phyloP scores from a whole-genome alignment of 73 alveolate species.

The Paramecium caudatum region DNA sequence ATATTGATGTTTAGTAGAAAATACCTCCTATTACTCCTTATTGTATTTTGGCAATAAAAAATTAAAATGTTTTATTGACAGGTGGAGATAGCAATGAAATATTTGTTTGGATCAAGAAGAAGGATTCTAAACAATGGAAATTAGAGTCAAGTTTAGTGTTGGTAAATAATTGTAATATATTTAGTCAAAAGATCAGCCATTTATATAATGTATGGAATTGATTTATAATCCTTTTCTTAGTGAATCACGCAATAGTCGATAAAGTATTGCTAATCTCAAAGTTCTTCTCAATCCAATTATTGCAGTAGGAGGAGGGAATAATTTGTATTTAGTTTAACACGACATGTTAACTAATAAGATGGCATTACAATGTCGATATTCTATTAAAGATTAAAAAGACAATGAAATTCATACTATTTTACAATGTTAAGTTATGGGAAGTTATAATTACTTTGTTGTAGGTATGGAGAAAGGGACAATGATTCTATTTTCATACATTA shows the following conservation, averaged over 20 bases:
- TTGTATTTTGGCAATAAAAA: constrained; percentile 40
- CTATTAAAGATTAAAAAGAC: constrained; percentile 40
- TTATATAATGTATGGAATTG: constrained; percentile 10
- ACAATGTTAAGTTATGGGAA: constrained; percentile 26
- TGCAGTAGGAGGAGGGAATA: constrained; percentile 38
- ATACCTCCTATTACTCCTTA: constrained; percentile 6
- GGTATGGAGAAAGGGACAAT: constrained; percentile 60
- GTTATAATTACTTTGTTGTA: constrained; percentile 55
- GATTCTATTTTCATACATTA: constrained; percentile 8
- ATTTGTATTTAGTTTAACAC: neutral
- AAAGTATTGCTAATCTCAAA: constrained; percentile 52
- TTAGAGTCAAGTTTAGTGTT: neutral
- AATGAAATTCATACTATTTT: neutral
- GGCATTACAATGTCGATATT: neutral
- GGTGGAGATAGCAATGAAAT: constrained; percentile 43
- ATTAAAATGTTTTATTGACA: constrained; percentile 12
- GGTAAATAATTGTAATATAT: no score
- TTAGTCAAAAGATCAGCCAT: neutral
- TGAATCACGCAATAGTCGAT: constrained; percentile 26
- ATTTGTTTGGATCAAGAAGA: constrained; percentile 29
- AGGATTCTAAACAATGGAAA: constrained; percentile 50
- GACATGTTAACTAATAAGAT: constrained; percentile 32
- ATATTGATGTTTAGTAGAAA: neutral
- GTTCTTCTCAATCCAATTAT: constrained; percentile 28
- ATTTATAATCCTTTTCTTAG: constrained; percentile 44